Evolutionary conservation across 768 basidiomycete species (phyloP).

Genomic region (Pulveroboletus sp.): DNA sequence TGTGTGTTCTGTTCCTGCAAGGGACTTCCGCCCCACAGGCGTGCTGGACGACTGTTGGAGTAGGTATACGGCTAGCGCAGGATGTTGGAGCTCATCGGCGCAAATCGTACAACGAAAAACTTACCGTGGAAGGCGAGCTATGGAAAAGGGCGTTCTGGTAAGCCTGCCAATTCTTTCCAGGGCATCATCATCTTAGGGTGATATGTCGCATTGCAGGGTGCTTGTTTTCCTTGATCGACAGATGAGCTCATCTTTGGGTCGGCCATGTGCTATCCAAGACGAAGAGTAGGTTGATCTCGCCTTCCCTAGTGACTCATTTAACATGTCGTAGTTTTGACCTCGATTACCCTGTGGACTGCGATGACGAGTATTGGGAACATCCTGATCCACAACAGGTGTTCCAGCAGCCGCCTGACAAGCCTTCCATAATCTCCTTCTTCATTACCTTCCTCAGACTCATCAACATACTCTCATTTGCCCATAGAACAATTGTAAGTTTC

Average conservation of each 20-base stretch:
- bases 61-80: slow-evolving; percentile 52
- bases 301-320: neutral
- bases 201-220: slow-evolving; percentile 15
- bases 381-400: slow-evolving; percentile 46
- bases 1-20: slow-evolving; percentile 50
- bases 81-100: slow-evolving; percentile 54
- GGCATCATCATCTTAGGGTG: neutral
- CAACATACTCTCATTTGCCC: slow-evolving; percentile 58
- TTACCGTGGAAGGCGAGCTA: slow-evolving; percentile 49
- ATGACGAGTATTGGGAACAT: slow-evolving; percentile 64
- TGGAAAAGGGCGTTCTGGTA: slow-evolving; percentile 56
- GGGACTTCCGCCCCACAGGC: slow-evolving; percentile 58
- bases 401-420: slow-evolving; percentile 59
- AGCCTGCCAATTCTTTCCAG: neutral
- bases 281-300: slow-evolving; percentile 52
- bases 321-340: slow-evolving; percentile 48
- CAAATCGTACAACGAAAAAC: slow-evolving; percentile 28
- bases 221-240: slow-evolving; percentile 29
- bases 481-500: slow-evolving; percentile 53
- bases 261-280: slow-evolving; percentile 63
- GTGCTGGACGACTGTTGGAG: slow-evolving; percentile 64
- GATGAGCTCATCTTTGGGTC: slow-evolving; percentile 50
- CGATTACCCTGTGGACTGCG: slow-evolving; percentile 58
- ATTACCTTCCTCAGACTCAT: slow-evolving; percentile 49
- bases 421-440: slow-evolving; percentile 51